These are phyloP conservation scores for Eucalyptus erythrocorys DNA, from an alignment of 345 rosid genomes.

Conservation along the genomic window DNA sequence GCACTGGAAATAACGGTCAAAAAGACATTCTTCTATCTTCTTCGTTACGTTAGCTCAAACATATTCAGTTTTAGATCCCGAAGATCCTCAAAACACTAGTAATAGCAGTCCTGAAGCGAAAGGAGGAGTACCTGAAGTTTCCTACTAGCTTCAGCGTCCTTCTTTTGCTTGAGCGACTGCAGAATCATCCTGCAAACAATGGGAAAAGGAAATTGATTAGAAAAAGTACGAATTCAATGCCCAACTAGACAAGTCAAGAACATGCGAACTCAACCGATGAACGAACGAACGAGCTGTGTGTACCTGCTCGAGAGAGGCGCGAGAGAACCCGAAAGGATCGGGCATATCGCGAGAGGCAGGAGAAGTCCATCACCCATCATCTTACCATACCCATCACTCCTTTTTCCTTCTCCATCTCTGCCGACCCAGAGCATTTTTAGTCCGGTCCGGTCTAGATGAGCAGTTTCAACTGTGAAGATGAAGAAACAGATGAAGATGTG, in stretches of 20 bases:
- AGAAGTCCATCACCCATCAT: constrained; percentile 95
- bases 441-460: no score
- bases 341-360: constrained; percentile 85
- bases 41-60: neutral
- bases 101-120: neutral
- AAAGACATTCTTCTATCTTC: neutral
- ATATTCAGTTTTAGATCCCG: neutral
- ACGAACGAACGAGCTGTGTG: neutral
- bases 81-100: neutral
- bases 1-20: neutral
- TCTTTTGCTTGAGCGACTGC: constrained; percentile 65
- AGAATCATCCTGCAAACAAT: constrained; percentile 62
- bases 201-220: neutral
- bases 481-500: no score
- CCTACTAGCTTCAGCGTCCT: constrained; percentile 97
- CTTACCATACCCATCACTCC: constrained; percentile 91
- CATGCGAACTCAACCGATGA: neutral
- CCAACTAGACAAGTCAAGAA: neutral
- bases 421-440: neutral
- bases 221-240: neutral
- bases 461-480: no score
- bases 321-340: constrained; percentile 90
- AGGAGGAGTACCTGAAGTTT: constrained; percentile 59
- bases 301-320: constrained; percentile 85
- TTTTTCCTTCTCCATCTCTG: constrained; percentile 99